Evolutionary conservation across 345 rosid genomes (phyloP).

Genomic region (Melastoma malabathricum): DNA sequence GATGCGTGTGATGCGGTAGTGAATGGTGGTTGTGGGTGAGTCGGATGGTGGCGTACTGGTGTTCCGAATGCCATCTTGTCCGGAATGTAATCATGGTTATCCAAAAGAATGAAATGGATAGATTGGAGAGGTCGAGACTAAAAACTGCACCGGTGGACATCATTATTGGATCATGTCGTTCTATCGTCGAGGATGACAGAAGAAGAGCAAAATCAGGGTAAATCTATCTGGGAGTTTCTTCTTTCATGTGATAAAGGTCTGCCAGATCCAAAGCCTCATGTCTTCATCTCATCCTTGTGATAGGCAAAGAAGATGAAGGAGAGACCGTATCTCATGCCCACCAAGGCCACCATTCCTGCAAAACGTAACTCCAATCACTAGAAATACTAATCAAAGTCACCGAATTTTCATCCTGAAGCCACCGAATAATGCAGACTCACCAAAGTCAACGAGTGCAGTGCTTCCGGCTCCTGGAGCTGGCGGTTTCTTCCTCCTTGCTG

Average conservation of each 20-base stretch:
- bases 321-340: constrained; percentile 41
- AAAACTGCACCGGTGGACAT: too few species aligned
- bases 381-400: too few species aligned
- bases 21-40: too few species aligned
- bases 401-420: too few species aligned
- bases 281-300: constrained; percentile 30
- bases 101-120: too few species aligned
- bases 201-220: too few species aligned
- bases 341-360: constrained; percentile 43
- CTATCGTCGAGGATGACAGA: too few species aligned
- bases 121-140: too few species aligned
- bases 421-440: constrained; percentile 12
- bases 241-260: too few species aligned
- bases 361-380: not conserved
- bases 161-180: too few species aligned
- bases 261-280: not conserved
- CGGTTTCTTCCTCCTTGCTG: constrained; percentile 2
- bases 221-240: too few species aligned
- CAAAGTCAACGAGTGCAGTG: constrained; percentile 18
- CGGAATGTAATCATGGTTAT: too few species aligned
- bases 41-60: not conserved
- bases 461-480: not conserved
- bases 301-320: constrained; percentile 43
- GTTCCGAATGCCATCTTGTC: not conserved
- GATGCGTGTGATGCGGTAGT: constrained; percentile 16